A percentile compares a stretch with the other conserved stretches of the same genome.
These are phyloP conservation scores for Mycena amicta DNA, from an alignment of 768 basidiomycete species.

Conservation along the genomic window DNA sequence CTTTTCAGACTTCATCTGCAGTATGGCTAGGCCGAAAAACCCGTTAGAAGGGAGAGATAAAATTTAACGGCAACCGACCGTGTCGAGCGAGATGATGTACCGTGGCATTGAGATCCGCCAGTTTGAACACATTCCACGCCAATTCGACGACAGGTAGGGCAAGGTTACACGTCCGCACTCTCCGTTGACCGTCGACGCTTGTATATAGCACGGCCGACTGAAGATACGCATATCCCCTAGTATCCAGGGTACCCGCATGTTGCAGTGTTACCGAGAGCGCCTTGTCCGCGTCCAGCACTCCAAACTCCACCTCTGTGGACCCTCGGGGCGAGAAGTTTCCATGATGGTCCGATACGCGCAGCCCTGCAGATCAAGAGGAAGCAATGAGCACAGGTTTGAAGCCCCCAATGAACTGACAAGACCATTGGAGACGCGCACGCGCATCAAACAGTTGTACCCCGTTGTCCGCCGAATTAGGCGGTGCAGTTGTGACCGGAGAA, in stretches of 20 bases:
- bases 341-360: constrained; percentile 64
- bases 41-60: background rate
- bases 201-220: constrained; percentile 93
- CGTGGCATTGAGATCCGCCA: constrained; percentile 86
- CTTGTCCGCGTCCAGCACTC: constrained; percentile 80
- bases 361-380: constrained; percentile 40
- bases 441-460: constrained; percentile 78
- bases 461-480: constrained; percentile 69
- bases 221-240: constrained; percentile 72
- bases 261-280: constrained; percentile 75
- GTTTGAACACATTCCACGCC: constrained; percentile 90
- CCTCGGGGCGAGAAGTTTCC: constrained; percentile 75
- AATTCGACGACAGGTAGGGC: constrained; percentile 78
- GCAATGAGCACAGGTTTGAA: constrained; percentile 3
- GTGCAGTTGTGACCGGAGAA: constrained; percentile 75
- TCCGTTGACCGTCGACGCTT: constrained; percentile 68
- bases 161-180: constrained; percentile 87
- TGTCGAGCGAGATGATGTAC: constrained; percentile 75
- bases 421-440: constrained; percentile 88
- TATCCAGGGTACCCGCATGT: constrained; percentile 66
- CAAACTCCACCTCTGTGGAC: constrained; percentile 76
- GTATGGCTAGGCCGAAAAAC: constrained; percentile 65
- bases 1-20: constrained; percentile 57
- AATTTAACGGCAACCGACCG: constrained; percentile 49
- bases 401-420: constrained; percentile 21